Base-by-base conservation (phyloP, 495 filamentous ascomycete species). In the Pyrenula aspistea region DNA sequence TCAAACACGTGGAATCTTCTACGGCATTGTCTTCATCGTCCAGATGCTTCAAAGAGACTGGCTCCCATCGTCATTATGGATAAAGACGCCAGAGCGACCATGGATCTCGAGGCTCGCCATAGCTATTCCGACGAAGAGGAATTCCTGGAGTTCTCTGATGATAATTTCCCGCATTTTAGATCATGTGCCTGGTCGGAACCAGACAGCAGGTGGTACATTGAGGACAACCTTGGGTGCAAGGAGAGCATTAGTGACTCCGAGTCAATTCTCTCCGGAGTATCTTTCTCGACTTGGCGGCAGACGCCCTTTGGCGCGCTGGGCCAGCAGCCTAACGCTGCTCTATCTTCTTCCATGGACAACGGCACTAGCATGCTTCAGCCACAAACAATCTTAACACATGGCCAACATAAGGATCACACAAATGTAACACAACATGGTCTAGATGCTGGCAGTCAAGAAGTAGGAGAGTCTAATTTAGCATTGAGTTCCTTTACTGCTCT, bases 1-100 rank as follows among this genome's bases (percentile, higher is more conserved):
- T 48, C 56, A 11, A 58, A 15, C 2, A 61, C 58, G 55, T 42
- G 59, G 31, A 42, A 42, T 8, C 15, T 42, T 4, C 31, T 42
- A 15, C 31, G 31, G 31, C 31, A 42, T 42, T 42, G 31, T 42
- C 31, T 42, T 15, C 8, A 42, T 42, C 31, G 31, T 42, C 15
- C 31, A 15, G 31, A 42, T 4, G 4, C 15, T 42, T 15, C 31
- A 15, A 42, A 15, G 31, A 15, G 31, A 15, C 31, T 42, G 8
- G 8, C 31, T 42, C n/a, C n/a, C n/a, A n/a, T n/a, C n/a, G 15
- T 8, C 4, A 42, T 42, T 42, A 42, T 15, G 15, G 8, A 4
- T 42, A 15, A 42, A 15, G 15, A 4, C 4, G 31, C 31, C 4
- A 42, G 8, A 42, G 15, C 15, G 4, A 42, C 8, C 15, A 8